Percentiles rank a stretch among this genome's conserved stretches.
Conservation (phyloP, 257 asterid species). For the Gynochthodes officinalis region DNA sequence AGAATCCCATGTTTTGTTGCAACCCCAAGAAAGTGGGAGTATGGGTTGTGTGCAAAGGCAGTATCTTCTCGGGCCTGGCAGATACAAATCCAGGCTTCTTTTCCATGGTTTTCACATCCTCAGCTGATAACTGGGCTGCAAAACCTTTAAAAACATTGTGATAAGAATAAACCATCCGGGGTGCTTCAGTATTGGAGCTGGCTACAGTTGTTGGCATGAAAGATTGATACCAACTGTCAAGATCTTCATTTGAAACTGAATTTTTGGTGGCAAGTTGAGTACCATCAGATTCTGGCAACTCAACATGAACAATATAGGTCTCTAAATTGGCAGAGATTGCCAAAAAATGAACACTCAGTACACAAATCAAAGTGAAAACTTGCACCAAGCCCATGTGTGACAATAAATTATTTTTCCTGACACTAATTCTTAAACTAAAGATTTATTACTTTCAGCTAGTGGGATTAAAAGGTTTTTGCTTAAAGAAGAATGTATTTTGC, state of each 20-base stretch:
- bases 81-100: neutral
- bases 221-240: neutral
- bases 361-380: no score
- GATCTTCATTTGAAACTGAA: neutral
- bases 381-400: no score
- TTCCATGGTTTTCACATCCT: neutral
- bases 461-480: no score
- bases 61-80: neutral
- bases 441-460: no score
- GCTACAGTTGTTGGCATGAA: neutral
- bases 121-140: neutral
- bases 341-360: no score
- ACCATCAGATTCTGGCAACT: no score
- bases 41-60: conserved; percentile 2
- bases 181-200: neutral
- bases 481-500: no score
- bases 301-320: no score
- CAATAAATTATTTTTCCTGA: no score
- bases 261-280: no score
- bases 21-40: conserved; percentile 9
- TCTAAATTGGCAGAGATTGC: no score
- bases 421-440: no score
- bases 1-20: neutral
- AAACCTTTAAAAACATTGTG: neutral
- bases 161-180: neutral